Conservation (phyloP, 2,329 filamentous ascomycete species). For the Ophiostoma tasmaniense region DNA sequence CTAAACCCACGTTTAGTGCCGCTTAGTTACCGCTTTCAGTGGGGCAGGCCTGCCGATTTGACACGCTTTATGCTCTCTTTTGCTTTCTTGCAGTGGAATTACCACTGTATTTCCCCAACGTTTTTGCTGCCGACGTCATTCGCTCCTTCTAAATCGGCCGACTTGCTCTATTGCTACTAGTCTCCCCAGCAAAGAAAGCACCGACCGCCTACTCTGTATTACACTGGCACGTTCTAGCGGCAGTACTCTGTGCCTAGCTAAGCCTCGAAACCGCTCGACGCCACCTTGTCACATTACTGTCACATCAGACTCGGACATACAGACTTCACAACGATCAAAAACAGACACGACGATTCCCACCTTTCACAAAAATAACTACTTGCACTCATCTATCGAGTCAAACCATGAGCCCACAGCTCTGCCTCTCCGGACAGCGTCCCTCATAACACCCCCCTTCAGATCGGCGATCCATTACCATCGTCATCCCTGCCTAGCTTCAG, state of each 20-base stretch:
- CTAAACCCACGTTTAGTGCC: background rate
- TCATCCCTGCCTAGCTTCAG: background rate
- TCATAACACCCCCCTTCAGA: background rate
- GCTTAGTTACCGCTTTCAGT: background rate
- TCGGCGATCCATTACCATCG: background rate
- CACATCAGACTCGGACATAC: background rate
- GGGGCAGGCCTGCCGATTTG: background rate
- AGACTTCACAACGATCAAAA: background rate
- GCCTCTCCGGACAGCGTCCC: background rate
- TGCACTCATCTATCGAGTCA: background rate
- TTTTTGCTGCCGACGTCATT: conserved; percentile 12
- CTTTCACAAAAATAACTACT: background rate
- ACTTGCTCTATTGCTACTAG: conserved; percentile 1
- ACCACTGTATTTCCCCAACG: background rate
- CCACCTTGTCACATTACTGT: background rate
- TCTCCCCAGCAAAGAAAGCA: background rate
- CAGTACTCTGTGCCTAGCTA: background rate
- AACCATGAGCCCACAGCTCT: background rate
- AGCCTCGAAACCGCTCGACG: background rate
- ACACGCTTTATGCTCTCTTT: too few species aligned
- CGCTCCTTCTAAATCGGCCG: background rate
- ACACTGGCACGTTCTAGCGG: background rate
- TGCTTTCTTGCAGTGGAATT: background rate
- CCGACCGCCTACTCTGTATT: background rate
- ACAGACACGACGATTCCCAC: background rate